Evolutionary conservation across 2,329 filamentous ascomycete species (phyloP).

Genomic region (Diaporthe helianthi): DNA sequence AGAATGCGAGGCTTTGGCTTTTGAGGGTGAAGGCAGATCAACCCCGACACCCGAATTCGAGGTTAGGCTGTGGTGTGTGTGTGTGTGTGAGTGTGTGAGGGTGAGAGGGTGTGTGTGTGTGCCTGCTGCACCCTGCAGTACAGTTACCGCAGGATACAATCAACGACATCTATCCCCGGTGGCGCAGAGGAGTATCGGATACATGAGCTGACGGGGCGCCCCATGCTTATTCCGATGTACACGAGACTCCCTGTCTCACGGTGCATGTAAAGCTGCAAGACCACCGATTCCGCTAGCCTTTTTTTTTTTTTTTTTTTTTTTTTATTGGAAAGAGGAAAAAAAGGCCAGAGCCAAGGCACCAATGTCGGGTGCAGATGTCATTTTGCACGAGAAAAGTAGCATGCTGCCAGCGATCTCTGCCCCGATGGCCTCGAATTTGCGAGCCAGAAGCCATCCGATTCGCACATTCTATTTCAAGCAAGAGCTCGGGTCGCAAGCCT

Average conservation of each 20-base stretch:
- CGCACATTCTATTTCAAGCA: slow-evolving; percentile 7
- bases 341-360: slow-evolving; percentile 22
- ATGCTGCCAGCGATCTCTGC: slow-evolving; percentile 18
- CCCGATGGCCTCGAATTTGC: slow-evolving; percentile 18
- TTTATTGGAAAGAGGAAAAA: slow-evolving; percentile 12
- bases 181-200: slow-evolving; percentile 28
- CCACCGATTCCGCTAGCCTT: slow-evolving; percentile 26
- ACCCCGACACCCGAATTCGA: slow-evolving; percentile 26
- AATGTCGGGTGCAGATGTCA: slow-evolving; percentile 25
- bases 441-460: slow-evolving; percentile 10
- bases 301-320: slow-evolving; percentile 16
- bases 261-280: slow-evolving; percentile 30
- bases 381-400: slow-evolving; percentile 17
- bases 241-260: slow-evolving; percentile 23
- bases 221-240: slow-evolving; percentile 24
- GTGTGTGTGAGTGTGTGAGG: slow-evolving; percentile 3
- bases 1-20: slow-evolving; percentile 31
- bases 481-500: slow-evolving; percentile 10
- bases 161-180: slow-evolving; percentile 23
- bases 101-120: slow-evolving; percentile 11
- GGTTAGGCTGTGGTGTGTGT: slow-evolving; percentile 33
- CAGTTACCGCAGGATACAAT: slow-evolving; percentile 34
- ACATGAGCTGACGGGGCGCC: slow-evolving; percentile 24
- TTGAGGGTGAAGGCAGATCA: slow-evolving; percentile 32
- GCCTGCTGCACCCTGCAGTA: slow-evolving; percentile 32